Conservation (phyloP, 2,329 filamentous ascomycete species). For the Colletotrichum viniferum region DNA sequence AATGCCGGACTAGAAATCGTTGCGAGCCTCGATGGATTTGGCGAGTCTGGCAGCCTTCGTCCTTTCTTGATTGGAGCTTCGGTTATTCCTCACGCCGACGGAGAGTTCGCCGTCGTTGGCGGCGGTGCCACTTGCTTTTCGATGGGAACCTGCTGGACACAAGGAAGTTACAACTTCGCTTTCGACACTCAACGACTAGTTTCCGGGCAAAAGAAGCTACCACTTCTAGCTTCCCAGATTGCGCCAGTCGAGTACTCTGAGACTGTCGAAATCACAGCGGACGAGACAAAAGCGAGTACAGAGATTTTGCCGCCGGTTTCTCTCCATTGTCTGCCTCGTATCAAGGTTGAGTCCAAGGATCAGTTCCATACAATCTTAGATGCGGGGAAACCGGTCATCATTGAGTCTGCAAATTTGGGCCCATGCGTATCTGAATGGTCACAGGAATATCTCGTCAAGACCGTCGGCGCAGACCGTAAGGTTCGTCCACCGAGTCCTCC, state of each 20-base stretch:
- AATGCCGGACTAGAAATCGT: conserved; percentile 28
- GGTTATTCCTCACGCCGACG: conserved; percentile 47
- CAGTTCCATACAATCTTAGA: conserved; percentile 67
- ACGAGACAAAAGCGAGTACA: conserved; percentile 20
- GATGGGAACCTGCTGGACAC: conserved; percentile 87
- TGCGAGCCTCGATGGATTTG: conserved; percentile 46
- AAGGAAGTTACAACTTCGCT: conserved; percentile 54
- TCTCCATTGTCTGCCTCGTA: conserved; percentile 48
- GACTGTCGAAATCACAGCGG: conserved; percentile 12
- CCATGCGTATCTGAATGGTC: conserved; percentile 71
- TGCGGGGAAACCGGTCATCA: conserved; percentile 64
- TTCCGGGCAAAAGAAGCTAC: neutral
- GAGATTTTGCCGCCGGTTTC: neutral
- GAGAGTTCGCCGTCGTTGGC: conserved; percentile 68
- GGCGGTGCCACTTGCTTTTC: conserved; percentile 90
- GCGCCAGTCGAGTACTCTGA: neutral
- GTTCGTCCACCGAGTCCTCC: conserved; percentile 37
- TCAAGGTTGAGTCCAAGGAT: conserved; percentile 53
- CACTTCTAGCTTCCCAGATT: neutral
- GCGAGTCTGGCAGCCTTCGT: conserved; percentile 31
- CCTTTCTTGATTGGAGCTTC: conserved; percentile 77
- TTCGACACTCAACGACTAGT: neutral
- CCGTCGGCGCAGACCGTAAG: conserved; percentile 64
- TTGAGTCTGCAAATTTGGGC: conserved; percentile 60
- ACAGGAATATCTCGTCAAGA: conserved; percentile 67